Conservation (phyloP, 1,284 basidiomycete genomes). For the Boletellus dicymbophilus region DNA sequence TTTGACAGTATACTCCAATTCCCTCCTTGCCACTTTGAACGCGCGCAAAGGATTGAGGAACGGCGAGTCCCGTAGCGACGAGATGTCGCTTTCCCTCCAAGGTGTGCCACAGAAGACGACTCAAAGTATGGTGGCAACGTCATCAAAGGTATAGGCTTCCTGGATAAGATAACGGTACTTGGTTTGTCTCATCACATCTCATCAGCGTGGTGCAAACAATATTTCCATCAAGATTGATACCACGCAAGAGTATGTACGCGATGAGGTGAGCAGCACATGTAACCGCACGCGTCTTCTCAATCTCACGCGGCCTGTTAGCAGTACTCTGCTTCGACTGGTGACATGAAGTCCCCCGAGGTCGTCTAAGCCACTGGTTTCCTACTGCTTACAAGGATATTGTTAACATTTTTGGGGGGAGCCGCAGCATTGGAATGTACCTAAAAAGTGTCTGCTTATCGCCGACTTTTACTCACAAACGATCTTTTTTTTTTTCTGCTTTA, state of each 20-base stretch:
- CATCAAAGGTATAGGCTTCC: constrained; percentile 18
- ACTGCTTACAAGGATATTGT: neutral
- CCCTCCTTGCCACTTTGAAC: constrained; percentile 52
- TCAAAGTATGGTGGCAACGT: constrained; percentile 16
- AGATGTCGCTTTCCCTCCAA: constrained; percentile 36
- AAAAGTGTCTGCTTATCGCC: no score
- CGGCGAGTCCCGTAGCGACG: constrained; percentile 23
- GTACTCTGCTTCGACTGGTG: constrained; percentile 21
- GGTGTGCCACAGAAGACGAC: constrained; percentile 29
- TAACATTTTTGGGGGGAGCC: no score
- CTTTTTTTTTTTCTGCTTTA: no score
- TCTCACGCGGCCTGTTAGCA: constrained; percentile 10
- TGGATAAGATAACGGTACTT: neutral
- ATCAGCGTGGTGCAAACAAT: constrained; percentile 30
- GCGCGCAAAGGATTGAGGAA: constrained; percentile 42
- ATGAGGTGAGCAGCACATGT: constrained; percentile 24
- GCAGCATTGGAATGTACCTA: constrained; percentile 6
- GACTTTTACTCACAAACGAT: no score
- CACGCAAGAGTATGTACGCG: constrained; percentile 31
- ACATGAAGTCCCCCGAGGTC: constrained; percentile 21
- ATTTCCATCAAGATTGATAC: constrained; percentile 37
- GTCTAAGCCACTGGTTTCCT: constrained; percentile 11
- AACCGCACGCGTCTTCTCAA: neutral
- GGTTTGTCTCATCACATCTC: constrained; percentile 8
- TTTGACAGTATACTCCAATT: constrained; percentile 51